Evolutionary conservation across 2,329 filamentous ascomycete genomes (phyloP).

Genomic region (Trichoderma atroviride): DNA sequence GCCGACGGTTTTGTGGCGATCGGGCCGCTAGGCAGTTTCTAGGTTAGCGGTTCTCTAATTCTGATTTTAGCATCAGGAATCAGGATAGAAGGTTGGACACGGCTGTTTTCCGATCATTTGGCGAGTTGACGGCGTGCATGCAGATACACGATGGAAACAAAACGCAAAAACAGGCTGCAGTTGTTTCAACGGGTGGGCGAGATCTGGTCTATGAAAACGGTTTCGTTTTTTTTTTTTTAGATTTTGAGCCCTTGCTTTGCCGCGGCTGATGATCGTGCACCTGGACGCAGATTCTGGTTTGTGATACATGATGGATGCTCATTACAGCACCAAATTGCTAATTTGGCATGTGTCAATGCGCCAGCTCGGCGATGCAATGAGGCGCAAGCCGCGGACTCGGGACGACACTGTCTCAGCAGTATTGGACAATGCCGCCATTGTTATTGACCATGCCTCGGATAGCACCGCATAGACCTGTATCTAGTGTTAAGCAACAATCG

Average conservation of each 20-base stretch:
- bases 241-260: background rate
- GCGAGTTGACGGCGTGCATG: background rate
- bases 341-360: constrained; percentile 15
- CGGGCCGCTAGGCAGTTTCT: constrained; percentile 8
- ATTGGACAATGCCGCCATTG: background rate
- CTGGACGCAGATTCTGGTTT: background rate
- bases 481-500: too few relatives aligned
- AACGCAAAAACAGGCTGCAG: background rate
- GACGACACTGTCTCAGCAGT: background rate
- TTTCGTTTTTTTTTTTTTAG: background rate
- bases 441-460: background rate
- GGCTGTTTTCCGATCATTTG: background rate
- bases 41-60: constrained; percentile 3
- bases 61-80: background rate
- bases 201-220: background rate
- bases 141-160: background rate
- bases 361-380: background rate
- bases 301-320: background rate
- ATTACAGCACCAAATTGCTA: background rate
- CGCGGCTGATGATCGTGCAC: background rate
- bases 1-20: constrained; percentile 15
- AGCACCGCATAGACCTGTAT: too few relatives aligned
- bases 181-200: background rate
- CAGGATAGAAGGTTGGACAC: background rate
- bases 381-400: background rate